Conservation (phyloP, 2,329 filamentous ascomycete species). For the Zymoseptoria ardabiliae region DNA sequence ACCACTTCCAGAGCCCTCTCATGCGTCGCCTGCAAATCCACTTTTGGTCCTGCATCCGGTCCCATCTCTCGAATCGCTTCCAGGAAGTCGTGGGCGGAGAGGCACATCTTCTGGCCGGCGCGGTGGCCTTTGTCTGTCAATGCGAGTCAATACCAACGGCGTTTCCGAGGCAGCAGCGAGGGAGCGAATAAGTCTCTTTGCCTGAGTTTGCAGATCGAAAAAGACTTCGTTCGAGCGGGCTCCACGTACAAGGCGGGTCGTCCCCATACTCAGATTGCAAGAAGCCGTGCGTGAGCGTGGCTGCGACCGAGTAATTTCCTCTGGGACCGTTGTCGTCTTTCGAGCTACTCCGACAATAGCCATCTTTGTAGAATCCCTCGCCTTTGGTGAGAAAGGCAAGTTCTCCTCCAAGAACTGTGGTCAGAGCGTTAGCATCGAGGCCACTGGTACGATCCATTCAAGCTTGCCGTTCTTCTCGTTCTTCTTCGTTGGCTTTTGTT, state of each 20-base stretch:
- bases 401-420: constrained; percentile 10
- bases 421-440: background rate
- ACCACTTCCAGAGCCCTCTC: constrained; percentile 12
- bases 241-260: background rate
- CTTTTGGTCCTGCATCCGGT: constrained; percentile 11
- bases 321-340: constrained; percentile 5
- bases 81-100: constrained; percentile 1
- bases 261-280: constrained; percentile 9
- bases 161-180: background rate
- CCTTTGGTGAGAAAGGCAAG: constrained; percentile 14
- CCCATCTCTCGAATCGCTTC: constrained; percentile 11
- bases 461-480: constrained; percentile 1
- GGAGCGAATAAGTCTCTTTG: constrained; percentile 3
- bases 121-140: constrained; percentile 6
- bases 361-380: constrained; percentile 14
- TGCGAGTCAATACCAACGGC: background rate
- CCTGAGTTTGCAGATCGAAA: constrained; percentile 4
- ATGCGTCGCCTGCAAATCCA: constrained; percentile 12
- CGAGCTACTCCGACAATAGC: constrained; percentile 11
- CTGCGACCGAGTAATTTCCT: constrained; percentile 13
- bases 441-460: background rate
- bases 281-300: constrained; percentile 12
- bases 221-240: background rate
- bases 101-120: constrained; percentile 8
- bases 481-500: background rate